Conservation (phyloP, 345 rosid species). For the Streptanthus diversifolius region DNA sequence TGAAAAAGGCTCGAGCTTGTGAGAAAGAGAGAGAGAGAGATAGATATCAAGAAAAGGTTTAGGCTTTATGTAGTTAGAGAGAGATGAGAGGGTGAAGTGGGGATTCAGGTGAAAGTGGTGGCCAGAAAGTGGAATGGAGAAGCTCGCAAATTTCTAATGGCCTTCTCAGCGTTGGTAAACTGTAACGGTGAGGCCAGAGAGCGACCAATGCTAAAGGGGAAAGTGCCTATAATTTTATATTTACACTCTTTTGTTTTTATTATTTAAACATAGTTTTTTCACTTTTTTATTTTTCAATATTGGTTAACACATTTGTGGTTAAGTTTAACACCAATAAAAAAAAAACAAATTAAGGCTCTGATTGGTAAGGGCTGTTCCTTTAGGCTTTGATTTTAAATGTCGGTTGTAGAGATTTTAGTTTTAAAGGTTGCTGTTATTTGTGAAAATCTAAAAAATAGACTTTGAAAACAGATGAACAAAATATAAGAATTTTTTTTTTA, state of each 20-base stretch:
- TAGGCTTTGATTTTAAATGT: too few species aligned
- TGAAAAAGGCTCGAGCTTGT: not conserved
- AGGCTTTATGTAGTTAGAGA: conserved; percentile 15
- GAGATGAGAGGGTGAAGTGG: conserved; percentile 13
- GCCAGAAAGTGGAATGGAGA: conserved; percentile 27
- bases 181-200: conserved; percentile 3
- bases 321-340: not conserved
- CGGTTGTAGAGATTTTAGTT: too few species aligned
- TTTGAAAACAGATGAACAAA: too few species aligned
- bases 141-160: conserved; percentile 29
- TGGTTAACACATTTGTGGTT: not conserved
- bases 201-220: not conserved
- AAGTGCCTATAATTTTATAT: not conserved
- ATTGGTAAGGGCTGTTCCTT: too few species aligned
- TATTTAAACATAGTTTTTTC: not conserved
- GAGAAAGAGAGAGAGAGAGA: conserved; percentile 5
- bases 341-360: not conserved
- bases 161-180: conserved; percentile 11
- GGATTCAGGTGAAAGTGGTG: conserved; percentile 32
- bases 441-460: too few species aligned
- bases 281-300: not conserved
- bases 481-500: too few species aligned
- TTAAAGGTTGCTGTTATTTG: too few species aligned
- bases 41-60: conserved; percentile 7
- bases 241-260: not conserved